Evolutionary conservation across 768 basidiomycete genomes (phyloP), one percentile per base, ranked within the genome.

Genomic region (Lactarius sanguifluus): DNA sequence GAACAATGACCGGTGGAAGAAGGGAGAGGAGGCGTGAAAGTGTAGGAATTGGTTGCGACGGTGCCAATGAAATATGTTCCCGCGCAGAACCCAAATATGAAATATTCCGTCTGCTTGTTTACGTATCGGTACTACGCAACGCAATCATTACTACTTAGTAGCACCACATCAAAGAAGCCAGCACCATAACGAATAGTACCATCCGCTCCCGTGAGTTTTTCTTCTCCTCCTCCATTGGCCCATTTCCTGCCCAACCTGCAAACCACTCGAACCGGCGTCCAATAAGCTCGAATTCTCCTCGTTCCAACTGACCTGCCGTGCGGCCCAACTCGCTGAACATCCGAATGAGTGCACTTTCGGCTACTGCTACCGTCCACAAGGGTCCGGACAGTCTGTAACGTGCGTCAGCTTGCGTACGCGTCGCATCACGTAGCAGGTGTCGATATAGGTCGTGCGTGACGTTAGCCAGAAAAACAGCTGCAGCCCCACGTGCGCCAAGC

Each of bases 191-290:
- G 40, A 77, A 65, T 3, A 76, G 0, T 6, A 58, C 25, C 1
- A 78, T 5, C 54, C 80, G 72, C 57, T 82, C 75, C 9, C 73
- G 62, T 3, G 74, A 78, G 56, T 85, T 83, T 69, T 30, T 73
- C 34, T 75, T 77, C 68, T 87, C 83, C 40, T 85, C 82, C 0
- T 74, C 69, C 61, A 69, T 75, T 0, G 83, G 84, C 0, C 76
- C 81, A 5, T 76, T 70, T 0, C 79, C 81, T 20, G 57, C 68
- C 34, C 80, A 71, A 9, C 80, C 77, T 0, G 81, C 74, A 64
- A 86, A 87, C 85, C 85, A 86, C 61, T 86, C 85, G 59, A 87
- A 87, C 7, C 85, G 72, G 32, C 64, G 69, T 0, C 81, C 79
- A 23, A 86, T 58, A 1, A 70, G 66, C 2, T 13, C 6, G 7